Evolutionary conservation across 192 early-diverging fungal genomes (phyloP), one percentile per base, ranked within the genome.

Genomic region (Haplosporangium gracile): DNA sequence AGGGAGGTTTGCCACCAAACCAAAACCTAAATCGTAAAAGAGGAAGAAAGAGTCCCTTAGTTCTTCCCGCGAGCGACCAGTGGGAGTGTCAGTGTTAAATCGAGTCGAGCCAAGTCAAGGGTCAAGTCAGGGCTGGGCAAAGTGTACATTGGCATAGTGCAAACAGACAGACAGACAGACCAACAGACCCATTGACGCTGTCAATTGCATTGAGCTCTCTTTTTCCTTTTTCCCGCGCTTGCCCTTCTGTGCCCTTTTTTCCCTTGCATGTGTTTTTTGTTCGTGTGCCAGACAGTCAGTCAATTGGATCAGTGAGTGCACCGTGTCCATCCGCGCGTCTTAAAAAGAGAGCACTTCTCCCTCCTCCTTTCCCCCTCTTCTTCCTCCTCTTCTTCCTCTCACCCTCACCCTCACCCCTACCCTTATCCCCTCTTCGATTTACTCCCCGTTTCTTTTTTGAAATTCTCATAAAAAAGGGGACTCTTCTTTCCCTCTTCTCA

Each of bases 1-100:
- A 57, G 74, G 26, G 55, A 7, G 36, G 34, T 29, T 76, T 76
- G 75, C 75, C 75, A 76, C 75, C 75, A 76, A 76, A 76, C 38
- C 29, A 22, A 42, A 53, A 24, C 22, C 53, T 36, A 75, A 75
- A 75, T 16, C 5, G 49, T 16, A 51, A 51, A 5, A 22, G 49
- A 18, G 18, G 18, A 22, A 18, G 49, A 22, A 5, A 18, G 49
- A 16, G 5, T 51, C 18, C 5, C 20, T 18, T 5, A 20, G 15
- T 51, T 22, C 49, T 51, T 51, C 49, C 49, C 49, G 49, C 18
- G 20, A 51, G 18, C 20, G 5, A 1, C 43, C 43, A 20, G 5
- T 51, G 20, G 5, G 18, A 51, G 4, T 49, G 47, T 49, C 13
- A 16, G 47, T 1, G 11, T 49, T 5, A 43, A 11, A 43, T 36